A percentile compares a stretch with the other conserved stretches of the same genome.
These are phyloP conservation scores for Phytophthora capsici DNA, from an alignment of 352 stramenopile genomes.

Conservation along the genomic window DNA sequence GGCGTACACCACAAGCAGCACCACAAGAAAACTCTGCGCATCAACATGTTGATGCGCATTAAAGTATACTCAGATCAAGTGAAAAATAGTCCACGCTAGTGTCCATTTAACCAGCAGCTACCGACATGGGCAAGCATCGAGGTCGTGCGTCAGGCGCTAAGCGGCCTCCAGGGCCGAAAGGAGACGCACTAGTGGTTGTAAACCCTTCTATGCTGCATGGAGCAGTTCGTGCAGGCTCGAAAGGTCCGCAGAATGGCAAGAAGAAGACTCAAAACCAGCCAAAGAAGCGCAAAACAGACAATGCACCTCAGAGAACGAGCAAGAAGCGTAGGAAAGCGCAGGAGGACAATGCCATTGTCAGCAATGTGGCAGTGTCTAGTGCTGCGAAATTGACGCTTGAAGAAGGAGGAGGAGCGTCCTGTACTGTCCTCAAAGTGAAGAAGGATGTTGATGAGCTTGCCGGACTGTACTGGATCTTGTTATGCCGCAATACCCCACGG, in stretches of 20 bases:
- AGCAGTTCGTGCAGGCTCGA: not conserved
- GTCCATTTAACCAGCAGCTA: constrained; percentile 6
- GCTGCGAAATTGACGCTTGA: constrained; percentile 26
- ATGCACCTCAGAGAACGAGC: not conserved
- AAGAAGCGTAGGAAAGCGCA: constrained; percentile 20
- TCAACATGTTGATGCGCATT: constrained; percentile 30
- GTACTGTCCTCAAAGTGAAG: constrained; percentile 40
- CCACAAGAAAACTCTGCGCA: constrained; percentile 28
- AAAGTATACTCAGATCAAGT: constrained; percentile 13
- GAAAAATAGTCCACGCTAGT: constrained; percentile 4
- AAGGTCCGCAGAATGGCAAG: constrained; percentile 8
- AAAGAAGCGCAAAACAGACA: constrained; percentile 20
- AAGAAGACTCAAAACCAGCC: constrained; percentile 21
- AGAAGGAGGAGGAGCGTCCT: constrained; percentile 14
- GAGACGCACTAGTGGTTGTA: constrained; percentile 53
- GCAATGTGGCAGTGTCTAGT: constrained; percentile 27
- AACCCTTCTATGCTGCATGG: constrained; percentile 48
- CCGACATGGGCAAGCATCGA: constrained; percentile 37
- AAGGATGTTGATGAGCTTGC: constrained; percentile 47
- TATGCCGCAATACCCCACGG: constrained; percentile 46
- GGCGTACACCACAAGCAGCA: constrained; percentile 13
- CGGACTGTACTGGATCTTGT: constrained; percentile 66
- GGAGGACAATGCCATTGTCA: constrained; percentile 7
- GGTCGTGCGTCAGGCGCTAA: constrained; percentile 8
- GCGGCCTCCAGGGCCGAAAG: constrained; percentile 6